A percentile compares a stretch with the other conserved stretches of the same genome.
Conservation (phyloP, 495 filamentous ascomycete genomes). For the Aspergillus homomorphus region DNA sequence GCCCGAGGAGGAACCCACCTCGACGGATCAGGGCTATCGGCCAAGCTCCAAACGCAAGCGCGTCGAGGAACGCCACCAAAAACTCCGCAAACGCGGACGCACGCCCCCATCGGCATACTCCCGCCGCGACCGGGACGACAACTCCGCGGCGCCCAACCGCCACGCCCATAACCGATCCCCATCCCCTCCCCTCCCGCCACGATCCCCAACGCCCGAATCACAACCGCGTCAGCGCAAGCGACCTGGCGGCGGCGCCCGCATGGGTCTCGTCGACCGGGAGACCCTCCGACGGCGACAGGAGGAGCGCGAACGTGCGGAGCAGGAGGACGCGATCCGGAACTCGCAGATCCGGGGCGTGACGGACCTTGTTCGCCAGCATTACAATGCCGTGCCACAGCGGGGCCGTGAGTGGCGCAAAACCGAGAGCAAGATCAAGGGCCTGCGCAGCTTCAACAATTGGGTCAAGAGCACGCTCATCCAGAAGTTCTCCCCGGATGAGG, state of each 20-base stretch:
- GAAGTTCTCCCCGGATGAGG: conserved; percentile 87
- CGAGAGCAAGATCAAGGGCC: conserved; percentile 86
- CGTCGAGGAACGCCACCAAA: conserved; percentile 44
- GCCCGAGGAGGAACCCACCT: conserved; percentile 22
- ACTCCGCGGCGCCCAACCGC: conserved; percentile 13
- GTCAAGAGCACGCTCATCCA: conserved; percentile 95
- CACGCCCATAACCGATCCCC: conserved; percentile 32
- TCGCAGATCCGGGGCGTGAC: conserved; percentile 58
- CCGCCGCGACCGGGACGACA: conserved; percentile 35
- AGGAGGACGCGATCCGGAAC: conserved; percentile 49
- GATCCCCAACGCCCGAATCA: conserved; percentile 42
- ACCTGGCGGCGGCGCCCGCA: conserved; percentile 76
- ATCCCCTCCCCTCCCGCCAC: conserved; percentile 33
- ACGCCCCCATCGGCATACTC: conserved; percentile 43
- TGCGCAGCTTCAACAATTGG: conserved; percentile 97
- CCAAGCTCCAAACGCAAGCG: conserved; percentile 40
- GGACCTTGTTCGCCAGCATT: conserved; percentile 86
- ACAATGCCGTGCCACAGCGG: conserved; percentile 86
- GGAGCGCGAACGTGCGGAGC: conserved; percentile 59
- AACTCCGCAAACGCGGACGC: conserved; percentile 35
- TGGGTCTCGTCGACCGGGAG: conserved; percentile 67
- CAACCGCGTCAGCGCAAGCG: conserved; percentile 72
- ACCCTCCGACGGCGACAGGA: conserved; percentile 63
- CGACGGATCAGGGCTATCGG: conserved; percentile 23
- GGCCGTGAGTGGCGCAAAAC: conserved; percentile 94